Evolutionary conservation across 441 rosid genomes (phyloP).

Genomic region (Syzygium syzygioides): DNA sequence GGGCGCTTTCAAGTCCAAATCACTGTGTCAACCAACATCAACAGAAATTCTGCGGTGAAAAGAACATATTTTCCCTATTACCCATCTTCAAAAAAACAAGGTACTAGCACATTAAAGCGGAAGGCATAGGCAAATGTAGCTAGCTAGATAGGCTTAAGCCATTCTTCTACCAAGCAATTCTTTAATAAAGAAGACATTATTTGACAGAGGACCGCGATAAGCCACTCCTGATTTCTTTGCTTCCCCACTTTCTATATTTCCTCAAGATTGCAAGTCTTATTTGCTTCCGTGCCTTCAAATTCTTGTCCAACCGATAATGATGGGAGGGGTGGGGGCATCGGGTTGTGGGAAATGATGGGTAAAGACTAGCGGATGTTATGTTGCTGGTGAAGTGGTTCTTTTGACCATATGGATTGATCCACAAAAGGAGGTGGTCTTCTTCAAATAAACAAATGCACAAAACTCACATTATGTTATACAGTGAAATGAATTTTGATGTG

Average conservation of each 20-base stretch:
- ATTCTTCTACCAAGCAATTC: not conserved
- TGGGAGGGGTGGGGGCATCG: constrained; percentile 31
- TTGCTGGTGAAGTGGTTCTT: constrained; percentile 3
- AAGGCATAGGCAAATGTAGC: not conserved
- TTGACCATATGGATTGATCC: constrained; percentile 2
- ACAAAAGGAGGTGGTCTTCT: not conserved
- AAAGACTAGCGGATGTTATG: constrained; percentile 2
- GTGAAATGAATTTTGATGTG: not conserved
- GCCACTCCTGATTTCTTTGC: not conserved
- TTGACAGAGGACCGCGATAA: not conserved
- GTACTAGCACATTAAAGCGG: not conserved
- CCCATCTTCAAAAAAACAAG: not conserved
- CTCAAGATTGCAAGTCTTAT: not conserved
- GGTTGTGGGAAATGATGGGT: constrained; percentile 35
- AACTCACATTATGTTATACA: not conserved
- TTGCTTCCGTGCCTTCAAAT: not conserved
- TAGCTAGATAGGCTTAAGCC: not conserved
- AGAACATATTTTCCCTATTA: constrained; percentile 3
- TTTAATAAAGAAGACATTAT: not conserved
- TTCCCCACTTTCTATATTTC: not conserved
- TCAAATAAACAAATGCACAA: not conserved
- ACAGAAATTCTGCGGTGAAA: constrained; percentile 28
- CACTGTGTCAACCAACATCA: constrained; percentile 64
- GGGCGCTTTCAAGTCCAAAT: constrained; percentile 72
- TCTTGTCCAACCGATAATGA: constrained; percentile 35